Evolutionary conservation across 1,284 basidiomycete species (phyloP).

Genomic region (Agroathelia rolfsii): DNA sequence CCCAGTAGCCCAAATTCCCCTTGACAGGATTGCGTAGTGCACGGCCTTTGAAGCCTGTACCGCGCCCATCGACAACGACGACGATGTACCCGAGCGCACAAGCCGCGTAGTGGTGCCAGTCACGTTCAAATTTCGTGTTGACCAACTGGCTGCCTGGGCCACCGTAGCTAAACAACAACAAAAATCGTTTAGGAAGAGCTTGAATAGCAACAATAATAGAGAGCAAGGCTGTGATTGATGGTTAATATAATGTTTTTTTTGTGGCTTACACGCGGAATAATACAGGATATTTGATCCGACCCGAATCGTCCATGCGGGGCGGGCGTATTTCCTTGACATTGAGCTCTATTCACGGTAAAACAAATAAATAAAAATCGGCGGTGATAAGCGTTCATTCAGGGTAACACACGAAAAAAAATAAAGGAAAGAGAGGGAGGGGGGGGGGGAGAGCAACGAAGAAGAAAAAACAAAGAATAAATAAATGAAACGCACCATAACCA

Average conservation of each 20-base stretch:
- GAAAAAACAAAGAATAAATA: too few species aligned
- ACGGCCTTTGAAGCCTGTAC: constrained; percentile 87
- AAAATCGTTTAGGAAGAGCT: constrained; percentile 2
- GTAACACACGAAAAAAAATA: constrained; percentile 11
- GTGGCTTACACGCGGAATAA: constrained; percentile 82
- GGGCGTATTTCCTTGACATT: constrained; percentile 88
- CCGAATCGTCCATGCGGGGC: constrained; percentile 84
- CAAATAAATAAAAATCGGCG: too few species aligned
- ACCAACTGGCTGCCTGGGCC: constrained; percentile 83
- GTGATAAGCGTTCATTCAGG: constrained; percentile 13
- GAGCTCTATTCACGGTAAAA: too few species aligned
- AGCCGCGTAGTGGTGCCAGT: constrained; percentile 85
- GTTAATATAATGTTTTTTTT: too few species aligned
- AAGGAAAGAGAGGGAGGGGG: too few species aligned
- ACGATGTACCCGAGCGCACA: constrained; percentile 79
- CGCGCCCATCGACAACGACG: constrained; percentile 85
- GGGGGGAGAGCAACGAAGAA: too few species aligned
- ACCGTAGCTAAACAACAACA: constrained; percentile 56
- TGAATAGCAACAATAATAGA: constrained; percentile 3
- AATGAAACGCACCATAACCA: constrained; percentile 67
- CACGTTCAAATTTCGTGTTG: constrained; percentile 52
- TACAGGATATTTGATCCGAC: constrained; percentile 89
- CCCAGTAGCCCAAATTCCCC: constrained; percentile 77
- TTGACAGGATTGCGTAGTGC: constrained; percentile 76
- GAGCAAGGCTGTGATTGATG: constrained; percentile 5